Base-by-base conservation (phyloP, 2,329 filamentous ascomycete genomes). In the Fusarium beomiforme region DNA sequence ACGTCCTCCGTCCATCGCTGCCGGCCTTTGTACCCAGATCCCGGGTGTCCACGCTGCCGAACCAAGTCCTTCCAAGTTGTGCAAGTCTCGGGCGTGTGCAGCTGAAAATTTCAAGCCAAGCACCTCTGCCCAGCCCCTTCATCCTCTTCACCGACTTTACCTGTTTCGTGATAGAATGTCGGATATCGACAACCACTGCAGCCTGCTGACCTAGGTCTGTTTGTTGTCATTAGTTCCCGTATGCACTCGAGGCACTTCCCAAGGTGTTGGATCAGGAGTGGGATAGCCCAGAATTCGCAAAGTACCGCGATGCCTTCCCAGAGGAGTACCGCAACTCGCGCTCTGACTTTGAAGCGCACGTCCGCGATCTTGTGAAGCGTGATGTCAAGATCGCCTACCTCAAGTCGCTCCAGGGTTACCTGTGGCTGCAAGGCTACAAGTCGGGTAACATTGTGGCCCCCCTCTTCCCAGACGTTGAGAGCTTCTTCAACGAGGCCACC, bases 321-420 rank as follows among this genome's bases (percentile, higher is more conserved):
- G 81, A 85, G 23, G 87, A 92, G 74, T 86, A 89, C 77, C 87
- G 86, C 74, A 80, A 83, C 59, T 88, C 89, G 44, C 88, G 88
- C 50, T 81, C 84, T 24, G 86, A 87, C 24, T 85, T 95, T 62
- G 84, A 89, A 71, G 84, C 87, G 17, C 92, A 95, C 80, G 89
- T 93, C 66, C 83, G 87, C 71, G 90, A 94, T 76, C 86, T 95
- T 69, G 91, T 93, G 75, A 83, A 85, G 66, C 87, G 86, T 69
- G 93, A 96, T 78, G 85, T 93, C 77, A 96, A 95, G 81, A 85
- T 90, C 65, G 83, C 91, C 43, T 94, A 94, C 80, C 85, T 95
- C 70, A 96, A 96, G 83, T 88, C 88, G 64, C 88, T 95, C 44
- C 93, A 96, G 82, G 92, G 93, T 73, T 90, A 93, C 75, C 86